Conservation (phyloP, 257 asterid species). For the Haberlea rhodopensis region DNA sequence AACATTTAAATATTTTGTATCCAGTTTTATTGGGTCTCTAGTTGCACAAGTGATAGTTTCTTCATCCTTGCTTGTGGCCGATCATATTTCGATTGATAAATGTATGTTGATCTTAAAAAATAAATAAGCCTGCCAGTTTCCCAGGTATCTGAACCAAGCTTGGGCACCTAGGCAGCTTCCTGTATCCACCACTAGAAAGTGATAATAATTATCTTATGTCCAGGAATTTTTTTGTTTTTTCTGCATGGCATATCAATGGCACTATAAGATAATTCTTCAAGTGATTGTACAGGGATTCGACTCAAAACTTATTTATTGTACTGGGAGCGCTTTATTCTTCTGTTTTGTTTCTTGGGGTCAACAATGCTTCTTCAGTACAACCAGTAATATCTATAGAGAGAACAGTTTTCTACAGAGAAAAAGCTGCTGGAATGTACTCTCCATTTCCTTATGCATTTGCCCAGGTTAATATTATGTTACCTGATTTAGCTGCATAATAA, state of each 20-base stretch:
- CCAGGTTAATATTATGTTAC: constrained; percentile 48
- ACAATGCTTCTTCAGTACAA: constrained; percentile 84
- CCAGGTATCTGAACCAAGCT: too few species aligned
- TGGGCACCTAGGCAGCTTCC: too few species aligned
- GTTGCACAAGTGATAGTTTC: too few species aligned
- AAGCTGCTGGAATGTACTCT: constrained; percentile 89
- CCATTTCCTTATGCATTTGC: constrained; percentile 76
- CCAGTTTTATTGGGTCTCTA: too few species aligned
- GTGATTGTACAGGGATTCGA: constrained; percentile 60
- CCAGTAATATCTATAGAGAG: constrained; percentile 78
- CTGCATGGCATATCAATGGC: not conserved
- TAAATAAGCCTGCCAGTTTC: too few species aligned
- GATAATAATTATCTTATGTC: too few species aligned
- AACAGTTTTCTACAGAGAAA: constrained; percentile 88
- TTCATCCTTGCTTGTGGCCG: too few species aligned
- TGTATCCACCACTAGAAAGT: too few species aligned
- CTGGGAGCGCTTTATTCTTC: constrained; percentile 81
- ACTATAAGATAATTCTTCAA: not conserved
- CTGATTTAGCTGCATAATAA: constrained; percentile 5
- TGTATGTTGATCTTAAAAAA: too few species aligned
- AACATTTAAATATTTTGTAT: too few species aligned
- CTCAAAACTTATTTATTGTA: constrained; percentile 60
- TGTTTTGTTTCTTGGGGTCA: constrained; percentile 75
- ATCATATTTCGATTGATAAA: too few species aligned
- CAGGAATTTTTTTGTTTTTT: not conserved